Evolutionary conservation across 2,329 filamentous ascomycete species (phyloP).

Genomic region (Fusarium robinianum): DNA sequence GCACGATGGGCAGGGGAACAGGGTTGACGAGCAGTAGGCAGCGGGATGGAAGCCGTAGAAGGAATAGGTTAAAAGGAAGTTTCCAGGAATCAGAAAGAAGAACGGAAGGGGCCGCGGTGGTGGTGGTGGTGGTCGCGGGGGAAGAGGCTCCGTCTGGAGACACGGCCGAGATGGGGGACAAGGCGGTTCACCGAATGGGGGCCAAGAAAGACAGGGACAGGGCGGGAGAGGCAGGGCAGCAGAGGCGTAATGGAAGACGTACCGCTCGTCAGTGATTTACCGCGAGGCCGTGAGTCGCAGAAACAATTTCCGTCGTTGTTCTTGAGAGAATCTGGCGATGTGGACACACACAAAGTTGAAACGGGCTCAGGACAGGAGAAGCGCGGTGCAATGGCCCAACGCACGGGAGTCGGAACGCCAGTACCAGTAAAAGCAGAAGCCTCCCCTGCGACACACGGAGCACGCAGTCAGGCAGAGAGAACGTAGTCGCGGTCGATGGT

Average conservation of each 20-base stretch:
- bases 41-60: slow-evolving; percentile 22
- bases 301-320: slow-evolving; percentile 16
- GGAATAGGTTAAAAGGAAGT: slow-evolving; percentile 11
- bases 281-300: slow-evolving; percentile 8
- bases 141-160: slow-evolving; percentile 38
- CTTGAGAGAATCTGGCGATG: slow-evolving; percentile 12
- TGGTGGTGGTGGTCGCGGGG: slow-evolving; percentile 32
- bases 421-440: too few relatives aligned
- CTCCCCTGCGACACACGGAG: too few relatives aligned
- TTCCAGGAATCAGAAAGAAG: slow-evolving; percentile 12
- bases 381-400: background rate
- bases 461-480: background rate
- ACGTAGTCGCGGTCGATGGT: slow-evolving; percentile 5
- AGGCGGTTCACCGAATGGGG: slow-evolving; percentile 23
- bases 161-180: slow-evolving; percentile 32
- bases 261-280: slow-evolving; percentile 2
- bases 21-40: slow-evolving; percentile 17
- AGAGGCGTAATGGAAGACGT: slow-evolving; percentile 23
- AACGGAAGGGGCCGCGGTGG: slow-evolving; percentile 29
- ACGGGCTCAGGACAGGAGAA: slow-evolving; percentile 6
- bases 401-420: background rate
- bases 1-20: slow-evolving; percentile 14
- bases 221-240: slow-evolving; percentile 28
- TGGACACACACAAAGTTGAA: background rate
- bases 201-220: slow-evolving; percentile 31